Evolutionary conservation across 495 filamentous ascomycete species (phyloP).

Genomic region (Penicillium angulare): DNA sequence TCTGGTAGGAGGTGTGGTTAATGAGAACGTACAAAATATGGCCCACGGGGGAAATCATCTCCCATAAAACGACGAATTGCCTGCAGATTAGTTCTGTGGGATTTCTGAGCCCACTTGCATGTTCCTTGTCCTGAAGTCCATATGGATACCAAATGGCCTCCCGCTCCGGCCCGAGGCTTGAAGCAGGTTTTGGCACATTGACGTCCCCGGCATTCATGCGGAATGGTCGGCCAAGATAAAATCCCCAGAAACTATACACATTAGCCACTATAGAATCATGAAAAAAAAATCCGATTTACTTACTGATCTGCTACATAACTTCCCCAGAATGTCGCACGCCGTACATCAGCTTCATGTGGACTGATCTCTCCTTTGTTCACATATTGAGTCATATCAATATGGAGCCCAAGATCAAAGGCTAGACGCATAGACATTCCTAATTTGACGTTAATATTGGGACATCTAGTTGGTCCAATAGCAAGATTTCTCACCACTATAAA

Average conservation of each 20-base stretch:
- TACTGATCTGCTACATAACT: constrained; percentile 52
- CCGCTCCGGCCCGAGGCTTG: constrained; percentile 29
- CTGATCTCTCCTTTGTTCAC: constrained; percentile 44
- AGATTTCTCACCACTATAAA: constrained; percentile 42
- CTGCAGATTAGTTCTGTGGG: constrained; percentile 42
- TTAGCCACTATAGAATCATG: neutral
- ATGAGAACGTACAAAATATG: constrained; percentile 47
- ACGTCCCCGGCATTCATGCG: constrained; percentile 48
- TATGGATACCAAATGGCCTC: constrained; percentile 46
- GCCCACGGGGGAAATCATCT: constrained; percentile 47
- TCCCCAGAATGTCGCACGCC: constrained; percentile 49
- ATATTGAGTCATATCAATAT: constrained; percentile 48
- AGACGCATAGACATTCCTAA: constrained; percentile 52
- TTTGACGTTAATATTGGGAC: constrained; percentile 5
- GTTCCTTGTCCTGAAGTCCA: constrained; percentile 26
- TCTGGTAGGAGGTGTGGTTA: neutral
- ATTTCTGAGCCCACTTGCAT: constrained; percentile 29
- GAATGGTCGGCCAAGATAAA: constrained; percentile 48
- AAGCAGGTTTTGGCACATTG: constrained; percentile 42
- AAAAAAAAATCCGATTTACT: constrained; percentile 15
- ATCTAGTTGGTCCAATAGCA: neutral
- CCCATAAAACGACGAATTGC: constrained; percentile 48
- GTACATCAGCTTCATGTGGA: constrained; percentile 42
- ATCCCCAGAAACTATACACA: constrained; percentile 44
- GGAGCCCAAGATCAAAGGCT: constrained; percentile 49